These are phyloP conservation scores for Hemileia vastatrix DNA, from an alignment of 1,284 basidiomycete genomes.

Conservation along the genomic window DNA sequence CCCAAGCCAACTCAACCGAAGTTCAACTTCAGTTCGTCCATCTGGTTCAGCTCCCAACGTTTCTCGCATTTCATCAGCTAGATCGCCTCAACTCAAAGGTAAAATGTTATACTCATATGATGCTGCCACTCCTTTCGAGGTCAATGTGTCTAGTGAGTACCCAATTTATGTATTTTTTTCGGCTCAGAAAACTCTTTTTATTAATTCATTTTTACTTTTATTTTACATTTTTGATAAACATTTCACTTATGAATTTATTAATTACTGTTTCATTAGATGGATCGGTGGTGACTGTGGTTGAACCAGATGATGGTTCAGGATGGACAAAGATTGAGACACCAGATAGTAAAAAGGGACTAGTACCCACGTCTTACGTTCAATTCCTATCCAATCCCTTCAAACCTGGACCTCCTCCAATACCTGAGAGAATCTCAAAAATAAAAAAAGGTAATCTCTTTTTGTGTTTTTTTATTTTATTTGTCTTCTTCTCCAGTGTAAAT, in stretches of 20 bases:
- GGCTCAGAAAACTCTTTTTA: neutral
- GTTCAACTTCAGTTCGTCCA: neutral
- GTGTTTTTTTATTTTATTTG: too few species aligned
- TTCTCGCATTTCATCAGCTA: slow-evolving; percentile 36
- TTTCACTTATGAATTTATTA: slow-evolving; percentile 23
- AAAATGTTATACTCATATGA: slow-evolving; percentile 61
- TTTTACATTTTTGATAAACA: neutral
- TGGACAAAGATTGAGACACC: slow-evolving; percentile 66
- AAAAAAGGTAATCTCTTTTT: slow-evolving; percentile 49
- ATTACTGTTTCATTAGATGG: slow-evolving; percentile 51
- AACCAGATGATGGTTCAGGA: slow-evolving; percentile 68
- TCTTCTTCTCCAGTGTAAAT: too few species aligned
- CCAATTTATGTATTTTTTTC: slow-evolving; percentile 15
- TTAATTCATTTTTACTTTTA: neutral
- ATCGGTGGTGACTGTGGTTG: slow-evolving; percentile 54
- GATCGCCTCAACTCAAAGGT: slow-evolving; percentile 50
- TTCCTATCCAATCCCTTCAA: slow-evolving; percentile 28
- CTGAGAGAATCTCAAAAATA: slow-evolving; percentile 28
- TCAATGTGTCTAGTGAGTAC: slow-evolving; percentile 57
- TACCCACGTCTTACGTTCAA: slow-evolving; percentile 66
- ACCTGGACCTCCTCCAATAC: neutral
- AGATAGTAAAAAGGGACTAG: slow-evolving; percentile 57
- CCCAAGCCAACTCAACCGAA: too few species aligned
- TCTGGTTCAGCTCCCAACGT: slow-evolving; percentile 20
- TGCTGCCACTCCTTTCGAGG: slow-evolving; percentile 63